Base-by-base conservation (phyloP, 2,329 filamentous ascomycete genomes). In the Mycosphaerelloides madeirae region DNA sequence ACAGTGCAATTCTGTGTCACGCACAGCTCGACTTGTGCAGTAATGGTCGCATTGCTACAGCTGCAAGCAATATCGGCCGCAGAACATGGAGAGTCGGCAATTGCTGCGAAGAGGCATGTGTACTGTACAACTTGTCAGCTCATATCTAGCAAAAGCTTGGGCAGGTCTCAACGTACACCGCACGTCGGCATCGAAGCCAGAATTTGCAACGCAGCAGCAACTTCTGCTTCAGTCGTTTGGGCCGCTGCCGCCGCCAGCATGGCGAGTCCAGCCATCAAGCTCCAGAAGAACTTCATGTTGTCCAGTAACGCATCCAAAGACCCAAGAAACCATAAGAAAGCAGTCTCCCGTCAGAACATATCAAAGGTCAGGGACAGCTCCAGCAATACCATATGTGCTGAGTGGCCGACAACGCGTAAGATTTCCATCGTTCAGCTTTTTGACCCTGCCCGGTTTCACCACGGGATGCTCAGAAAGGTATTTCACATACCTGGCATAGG, bases 41-140 rank as follows among this genome's bases (percentile, higher is more conserved):
- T 48, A 25, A 50, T 37, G 5, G 31, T 41, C 11, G 39, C 22
- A 25, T 41, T 50, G 40, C 38, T 43, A 32, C 50, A 53, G 12
- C 44, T 53, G 41, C 55, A 57, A 6, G 44, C 43, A 13, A 54
- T 33, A 14, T 57, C 53, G 3, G 48, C 49, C 16, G 40, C 11
- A 11, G 48, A 38, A 31, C 55, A 57, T 1, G 49, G 46, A 3
- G 51, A 54, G 6, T 35, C 35, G 12, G 52, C 39, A 3, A 57
- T 57, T 1, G 44, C 41, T 3, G 29, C 22, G n/a, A 49, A 19
- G 13, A 57, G 50, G 32, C 54, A 55, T 8, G 29, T 47, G 12
- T 44, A 40, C 54, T 55, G 18, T 11, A 25, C 12, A 20, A 16
- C 13, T 11, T 29, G 42, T 43, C 41, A 43, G 34, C 12, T 8